Percentiles rank a stretch among this genome's conserved stretches.
These are phyloP conservation scores for Penicillium sp. DNA, from an alignment of 2,329 filamentous ascomycete genomes.

Conservation along the genomic window DNA sequence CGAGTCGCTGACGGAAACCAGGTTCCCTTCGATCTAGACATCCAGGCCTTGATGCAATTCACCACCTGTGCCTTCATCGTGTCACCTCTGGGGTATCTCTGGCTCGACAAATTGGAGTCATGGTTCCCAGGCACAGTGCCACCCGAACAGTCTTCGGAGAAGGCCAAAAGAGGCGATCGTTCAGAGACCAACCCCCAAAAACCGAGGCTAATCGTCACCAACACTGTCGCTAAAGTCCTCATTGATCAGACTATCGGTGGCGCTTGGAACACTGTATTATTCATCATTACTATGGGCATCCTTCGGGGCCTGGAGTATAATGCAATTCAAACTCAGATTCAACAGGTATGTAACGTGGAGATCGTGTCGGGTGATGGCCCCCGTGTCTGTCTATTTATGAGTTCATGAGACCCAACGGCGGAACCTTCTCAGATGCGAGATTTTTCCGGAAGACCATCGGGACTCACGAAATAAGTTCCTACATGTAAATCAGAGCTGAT, in stretches of 20 bases:
- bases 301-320: conserved; percentile 40
- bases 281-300: conserved; percentile 55
- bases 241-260: conserved; percentile 60
- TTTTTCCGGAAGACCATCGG: too few relatives aligned
- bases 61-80: conserved; percentile 54
- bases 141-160: conserved; percentile 5
- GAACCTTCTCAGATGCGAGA: too few relatives aligned
- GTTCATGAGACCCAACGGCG: too few relatives aligned
- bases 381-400: too few relatives aligned
- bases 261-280: conserved; percentile 56
- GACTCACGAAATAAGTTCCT: neutral
- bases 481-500: neutral
- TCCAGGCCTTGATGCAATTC: conserved; percentile 54
- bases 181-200: conserved; percentile 5
- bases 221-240: conserved; percentile 53
- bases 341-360: conserved; percentile 25
- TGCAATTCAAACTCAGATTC: conserved; percentile 33
- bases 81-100: conserved; percentile 58
- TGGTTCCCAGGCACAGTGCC: conserved; percentile 47
- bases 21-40: conserved; percentile 49
- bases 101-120: conserved; percentile 57
- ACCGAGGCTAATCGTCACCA: conserved; percentile 29
- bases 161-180: conserved; percentile 13
- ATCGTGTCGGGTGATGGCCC: neutral
- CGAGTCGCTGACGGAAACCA: conserved; percentile 12